phyloP scores from a whole-genome alignment of 2,329 filamentous ascomycete species.

The Penicillium sp. region DNA sequence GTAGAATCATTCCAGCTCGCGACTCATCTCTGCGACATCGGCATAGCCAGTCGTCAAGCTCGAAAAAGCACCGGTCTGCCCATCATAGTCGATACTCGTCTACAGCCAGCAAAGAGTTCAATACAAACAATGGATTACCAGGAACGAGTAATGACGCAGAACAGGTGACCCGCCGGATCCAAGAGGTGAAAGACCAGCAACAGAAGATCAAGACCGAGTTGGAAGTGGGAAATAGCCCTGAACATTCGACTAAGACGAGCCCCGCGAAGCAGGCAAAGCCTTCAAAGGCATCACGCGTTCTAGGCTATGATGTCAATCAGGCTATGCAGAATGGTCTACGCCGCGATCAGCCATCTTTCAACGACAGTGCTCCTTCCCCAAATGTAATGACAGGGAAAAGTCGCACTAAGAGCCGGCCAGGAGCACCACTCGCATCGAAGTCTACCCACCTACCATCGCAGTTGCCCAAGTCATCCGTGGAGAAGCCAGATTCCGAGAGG shows the following conservation, averaged over 20 bases:
- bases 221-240: constrained; percentile 38
- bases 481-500: constrained; percentile 31
- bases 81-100: constrained; percentile 42
- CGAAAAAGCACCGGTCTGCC: constrained; percentile 54
- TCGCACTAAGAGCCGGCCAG: constrained; percentile 32
- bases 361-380: constrained; percentile 69
- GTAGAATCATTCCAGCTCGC: constrained; percentile 60
- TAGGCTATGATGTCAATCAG: constrained; percentile 2
- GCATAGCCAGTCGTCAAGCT: constrained; percentile 48
- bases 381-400: constrained; percentile 61
- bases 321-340: constrained; percentile 5
- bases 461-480: constrained; percentile 26
- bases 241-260: constrained; percentile 19
- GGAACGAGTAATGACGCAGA: constrained; percentile 48
- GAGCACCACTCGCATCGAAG: constrained; percentile 28
- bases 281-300: constrained; percentile 9
- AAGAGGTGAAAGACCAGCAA: constrained; percentile 57
- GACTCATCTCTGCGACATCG: constrained; percentile 64
- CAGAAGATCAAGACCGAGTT: constrained; percentile 52
- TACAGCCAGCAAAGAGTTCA: constrained; percentile 39
- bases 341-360: constrained; percentile 8
- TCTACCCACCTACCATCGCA: constrained; percentile 26
- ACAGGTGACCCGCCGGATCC: constrained; percentile 57
- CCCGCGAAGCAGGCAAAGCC: constrained; percentile 12
- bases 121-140: constrained; percentile 39